phyloP scores from a whole-genome alignment of 2,329 filamentous ascomycete genomes.

The Botryotinia convoluta region DNA sequence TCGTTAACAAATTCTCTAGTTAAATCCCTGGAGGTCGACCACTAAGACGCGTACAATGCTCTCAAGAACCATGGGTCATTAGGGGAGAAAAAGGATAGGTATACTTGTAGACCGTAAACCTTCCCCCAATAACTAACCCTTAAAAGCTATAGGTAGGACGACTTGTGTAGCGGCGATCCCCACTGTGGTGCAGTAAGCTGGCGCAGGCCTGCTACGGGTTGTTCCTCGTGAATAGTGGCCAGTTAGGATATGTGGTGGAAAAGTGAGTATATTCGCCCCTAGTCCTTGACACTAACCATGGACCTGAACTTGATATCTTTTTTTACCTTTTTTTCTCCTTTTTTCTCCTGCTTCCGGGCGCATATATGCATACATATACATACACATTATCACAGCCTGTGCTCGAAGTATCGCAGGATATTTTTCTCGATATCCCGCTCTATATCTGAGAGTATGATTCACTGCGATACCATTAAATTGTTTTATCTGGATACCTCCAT shows the following conservation, averaged over 20 bases:
- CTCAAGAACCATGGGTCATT: background rate
- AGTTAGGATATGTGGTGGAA: background rate
- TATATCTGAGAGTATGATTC: background rate
- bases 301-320: conserved; percentile 6
- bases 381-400: background rate
- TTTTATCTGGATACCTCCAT: background rate
- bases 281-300: background rate
- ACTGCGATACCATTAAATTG: too few species aligned
- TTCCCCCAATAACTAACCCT: background rate
- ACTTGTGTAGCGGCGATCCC: background rate
- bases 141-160: conserved; percentile 17
- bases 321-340: background rate
- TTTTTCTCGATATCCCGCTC: background rate
- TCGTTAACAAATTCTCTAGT: background rate
- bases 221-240: conserved; percentile 5
- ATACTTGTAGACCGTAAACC: background rate
- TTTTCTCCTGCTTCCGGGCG: too few species aligned
- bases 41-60: conserved; percentile 8
- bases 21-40: conserved; percentile 6
- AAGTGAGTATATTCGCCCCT: conserved; percentile 2
- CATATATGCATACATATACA: background rate
- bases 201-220: conserved; percentile 9
- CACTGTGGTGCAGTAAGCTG: conserved; percentile 14
- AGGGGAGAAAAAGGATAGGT: conserved; percentile 4
- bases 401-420: background rate